phyloP scores from a whole-genome alignment of 805 yeast species.

The Kazachstania kunashirensis region DNA sequence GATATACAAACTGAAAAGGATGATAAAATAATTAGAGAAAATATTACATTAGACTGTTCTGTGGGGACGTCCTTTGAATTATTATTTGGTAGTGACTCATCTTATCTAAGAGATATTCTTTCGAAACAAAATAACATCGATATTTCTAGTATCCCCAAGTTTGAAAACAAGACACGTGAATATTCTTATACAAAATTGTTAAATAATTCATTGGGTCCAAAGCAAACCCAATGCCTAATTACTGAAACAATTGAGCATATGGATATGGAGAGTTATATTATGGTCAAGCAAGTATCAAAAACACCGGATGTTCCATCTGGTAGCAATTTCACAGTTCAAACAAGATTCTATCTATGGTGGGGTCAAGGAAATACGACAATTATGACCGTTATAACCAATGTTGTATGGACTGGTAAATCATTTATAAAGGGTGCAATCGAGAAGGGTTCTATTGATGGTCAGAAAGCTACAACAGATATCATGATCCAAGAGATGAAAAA shows the following conservation, averaged over 20 bases:
- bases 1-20: constrained; percentile 36
- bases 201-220: constrained; percentile 58
- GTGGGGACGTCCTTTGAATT: constrained; percentile 51
- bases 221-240: constrained; percentile 55
- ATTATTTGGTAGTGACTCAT: constrained; percentile 52
- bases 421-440: constrained; percentile 73
- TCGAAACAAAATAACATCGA: constrained; percentile 54
- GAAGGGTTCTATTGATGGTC: constrained; percentile 68
- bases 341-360: constrained; percentile 59
- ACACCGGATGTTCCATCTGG: constrained; percentile 78
- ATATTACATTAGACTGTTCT: constrained; percentile 50
- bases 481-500: constrained; percentile 35
- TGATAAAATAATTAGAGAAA: constrained; percentile 43
- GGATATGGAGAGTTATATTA: constrained; percentile 36
- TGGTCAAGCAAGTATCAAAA: constrained; percentile 43
- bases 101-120: constrained; percentile 39
- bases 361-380: constrained; percentile 41
- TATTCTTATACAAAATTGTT: constrained; percentile 53
- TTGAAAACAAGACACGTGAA: constrained; percentile 33
- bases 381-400: constrained; percentile 44
- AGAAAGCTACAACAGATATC: constrained; percentile 44
- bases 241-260: constrained; percentile 43
- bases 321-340: constrained; percentile 50
- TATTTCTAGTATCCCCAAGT: constrained; percentile 42
- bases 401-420: constrained; percentile 66